Conservation (phyloP, 2,329 filamentous ascomycete species). For the Colletotrichum sidae region DNA sequence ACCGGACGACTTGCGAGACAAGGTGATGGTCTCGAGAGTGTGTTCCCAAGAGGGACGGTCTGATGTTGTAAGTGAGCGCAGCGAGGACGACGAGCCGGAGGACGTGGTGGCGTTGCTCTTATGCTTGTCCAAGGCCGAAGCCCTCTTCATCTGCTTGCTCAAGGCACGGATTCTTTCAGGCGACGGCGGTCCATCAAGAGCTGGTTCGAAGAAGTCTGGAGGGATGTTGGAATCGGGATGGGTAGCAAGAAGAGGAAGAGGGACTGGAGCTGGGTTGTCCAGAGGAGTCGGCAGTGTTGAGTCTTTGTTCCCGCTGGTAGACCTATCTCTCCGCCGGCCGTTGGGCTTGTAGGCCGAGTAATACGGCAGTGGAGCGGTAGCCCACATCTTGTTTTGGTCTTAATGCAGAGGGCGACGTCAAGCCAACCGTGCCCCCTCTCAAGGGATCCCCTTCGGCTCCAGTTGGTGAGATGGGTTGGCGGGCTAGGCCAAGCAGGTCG, state of each 20-base stretch:
- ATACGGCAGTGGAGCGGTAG: conserved; percentile 39
- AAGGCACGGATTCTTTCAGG: conserved; percentile 69
- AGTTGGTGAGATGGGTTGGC: conserved; percentile 10
- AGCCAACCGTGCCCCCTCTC: conserved; percentile 36
- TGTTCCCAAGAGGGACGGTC: conserved; percentile 61
- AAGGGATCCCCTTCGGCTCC: conserved; percentile 35
- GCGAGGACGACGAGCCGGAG: conserved; percentile 65
- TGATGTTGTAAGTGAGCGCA: conserved; percentile 60
- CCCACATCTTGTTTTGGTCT: conserved; percentile 37
- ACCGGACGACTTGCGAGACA: conserved; percentile 68
- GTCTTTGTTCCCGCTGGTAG: conserved; percentile 36
- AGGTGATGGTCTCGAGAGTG: conserved; percentile 57
- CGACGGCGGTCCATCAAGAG: conserved; percentile 71
- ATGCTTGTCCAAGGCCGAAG: conserved; percentile 60
- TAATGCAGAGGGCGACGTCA: conserved; percentile 39
- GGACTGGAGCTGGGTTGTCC: conserved; percentile 5
- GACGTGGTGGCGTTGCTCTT: conserved; percentile 61
- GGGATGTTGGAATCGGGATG: conserved; percentile 39
- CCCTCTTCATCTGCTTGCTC: conserved; percentile 68
- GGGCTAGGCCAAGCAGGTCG: conserved; percentile 13
- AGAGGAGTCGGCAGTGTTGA: conserved; percentile 25
- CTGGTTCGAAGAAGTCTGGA: conserved; percentile 65
- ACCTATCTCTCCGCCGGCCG: conserved; percentile 16
- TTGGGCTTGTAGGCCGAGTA: conserved; percentile 39
- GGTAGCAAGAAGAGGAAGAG: conserved; percentile 27